Conservation (phyloP, 768 basidiomycete species). For the Hygrocybe coccinea region DNA sequence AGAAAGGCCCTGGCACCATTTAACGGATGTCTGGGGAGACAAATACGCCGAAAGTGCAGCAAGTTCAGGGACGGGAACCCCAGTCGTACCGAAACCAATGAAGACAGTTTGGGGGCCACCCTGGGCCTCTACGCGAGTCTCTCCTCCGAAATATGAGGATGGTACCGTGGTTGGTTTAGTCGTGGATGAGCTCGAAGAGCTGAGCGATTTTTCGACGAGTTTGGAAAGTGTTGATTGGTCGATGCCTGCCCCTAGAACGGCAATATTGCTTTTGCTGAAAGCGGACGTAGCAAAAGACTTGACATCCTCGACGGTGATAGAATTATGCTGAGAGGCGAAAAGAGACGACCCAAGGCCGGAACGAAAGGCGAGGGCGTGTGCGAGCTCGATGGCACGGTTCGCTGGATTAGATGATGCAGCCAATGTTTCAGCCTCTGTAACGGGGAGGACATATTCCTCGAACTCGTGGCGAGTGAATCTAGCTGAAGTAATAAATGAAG, state of each 20-base stretch:
- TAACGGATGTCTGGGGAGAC: slow-evolving; percentile 73
- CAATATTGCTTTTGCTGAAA: slow-evolving; percentile 76
- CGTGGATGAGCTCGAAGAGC: slow-evolving; percentile 35
- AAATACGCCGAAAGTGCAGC: slow-evolving; percentile 77
- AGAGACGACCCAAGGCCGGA: slow-evolving; percentile 87
- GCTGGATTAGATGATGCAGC: slow-evolving; percentile 57
- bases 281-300: slow-evolving; percentile 66
- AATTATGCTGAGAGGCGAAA: slow-evolving; percentile 60
- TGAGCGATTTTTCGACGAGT: slow-evolving; percentile 69
- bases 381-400: slow-evolving; percentile 74
- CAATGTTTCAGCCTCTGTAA: slow-evolving; percentile 64
- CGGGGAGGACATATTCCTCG: slow-evolving; percentile 66
- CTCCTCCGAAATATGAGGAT: slow-evolving; percentile 71
- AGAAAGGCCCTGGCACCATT: slow-evolving; percentile 78
- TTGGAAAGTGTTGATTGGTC: slow-evolving; percentile 61
- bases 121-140: slow-evolving; percentile 66
- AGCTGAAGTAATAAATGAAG: slow-evolving; percentile 77
- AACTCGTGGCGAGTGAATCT: slow-evolving; percentile 78
- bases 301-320: slow-evolving; percentile 63
- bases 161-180: slow-evolving; percentile 30
- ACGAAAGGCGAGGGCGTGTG: slow-evolving; percentile 91
- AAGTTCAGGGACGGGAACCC: slow-evolving; percentile 61
- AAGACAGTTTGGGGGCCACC: slow-evolving; percentile 71
- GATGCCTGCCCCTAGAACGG: slow-evolving; percentile 85
- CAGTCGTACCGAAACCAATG: slow-evolving; percentile 79